Evolutionary conservation across 73 alveolate genomes (phyloP).

Genomic region (Tetrahymena malaccensis): DNA sequence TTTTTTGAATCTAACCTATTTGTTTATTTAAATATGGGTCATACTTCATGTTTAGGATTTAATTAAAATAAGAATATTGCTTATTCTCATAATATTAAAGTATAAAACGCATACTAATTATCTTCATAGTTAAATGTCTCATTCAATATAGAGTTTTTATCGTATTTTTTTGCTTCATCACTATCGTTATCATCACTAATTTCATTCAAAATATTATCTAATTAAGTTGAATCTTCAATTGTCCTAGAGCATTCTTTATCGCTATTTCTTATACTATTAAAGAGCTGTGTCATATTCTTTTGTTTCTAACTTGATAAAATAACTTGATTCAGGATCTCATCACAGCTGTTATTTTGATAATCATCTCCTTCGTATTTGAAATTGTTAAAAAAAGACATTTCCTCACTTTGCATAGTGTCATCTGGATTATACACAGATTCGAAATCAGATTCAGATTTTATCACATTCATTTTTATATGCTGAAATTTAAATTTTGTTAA

Average conservation of each 20-base stretch:
- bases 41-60: not conserved
- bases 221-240: not conserved
- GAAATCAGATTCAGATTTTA: not conserved
- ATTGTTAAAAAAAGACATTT: not conserved
- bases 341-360: not conserved
- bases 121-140: not conserved
- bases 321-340: not conserved
- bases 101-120: not conserved
- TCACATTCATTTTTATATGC: not conserved
- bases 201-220: not conserved
- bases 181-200: not conserved
- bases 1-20: not conserved
- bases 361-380: not conserved
- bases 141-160: not conserved
- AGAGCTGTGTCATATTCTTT: not conserved
- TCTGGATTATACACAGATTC: not conserved
- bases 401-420: not conserved
- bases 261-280: not conserved
- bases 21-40: not conserved
- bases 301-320: not conserved
- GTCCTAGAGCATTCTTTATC: not conserved
- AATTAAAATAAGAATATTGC: not conserved
- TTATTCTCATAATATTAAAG: not conserved
- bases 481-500: too few relatives aligned
- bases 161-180: not conserved